Conservation (phyloP, 805 yeast species). For the Wickerhamomyces xylosicus region DNA sequence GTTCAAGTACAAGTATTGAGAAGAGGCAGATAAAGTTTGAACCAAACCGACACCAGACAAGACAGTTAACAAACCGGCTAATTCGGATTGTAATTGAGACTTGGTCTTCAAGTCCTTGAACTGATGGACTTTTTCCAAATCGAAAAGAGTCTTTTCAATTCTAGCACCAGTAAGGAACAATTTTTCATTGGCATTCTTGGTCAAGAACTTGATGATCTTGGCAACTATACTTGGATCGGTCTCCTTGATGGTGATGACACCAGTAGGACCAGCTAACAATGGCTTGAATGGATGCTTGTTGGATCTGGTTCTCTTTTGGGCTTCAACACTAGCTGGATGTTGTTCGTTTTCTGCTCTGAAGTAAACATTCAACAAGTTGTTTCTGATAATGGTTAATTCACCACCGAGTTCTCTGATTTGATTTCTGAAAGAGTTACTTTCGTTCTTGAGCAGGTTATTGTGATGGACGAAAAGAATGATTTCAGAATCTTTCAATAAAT, state of each 20-base stretch:
- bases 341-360: conserved; percentile 55
- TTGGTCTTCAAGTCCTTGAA: conserved; percentile 70
- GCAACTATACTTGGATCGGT: conserved; percentile 64
- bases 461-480: conserved; percentile 77
- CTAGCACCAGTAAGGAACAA: conserved; percentile 80
- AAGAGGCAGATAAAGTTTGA: conserved; percentile 63
- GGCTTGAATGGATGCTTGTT: conserved; percentile 58
- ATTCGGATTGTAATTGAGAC: conserved; percentile 66
- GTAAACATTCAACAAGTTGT: conserved; percentile 63
- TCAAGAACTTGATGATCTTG: conserved; percentile 49
- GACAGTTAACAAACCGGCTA: conserved; percentile 74
- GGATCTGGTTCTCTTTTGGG: conserved; percentile 30
- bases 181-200: conserved; percentile 50
- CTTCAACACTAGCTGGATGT: conserved; percentile 65
- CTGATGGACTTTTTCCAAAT: conserved; percentile 38
- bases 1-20: conserved; percentile 62
- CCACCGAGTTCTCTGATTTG: conserved; percentile 62
- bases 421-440: conserved; percentile 51
- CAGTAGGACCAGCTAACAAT: conserved; percentile 78
- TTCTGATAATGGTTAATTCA: conserved; percentile 55
- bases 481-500: conserved; percentile 55
- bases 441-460: conserved; percentile 65
- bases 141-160: conserved; percentile 50
- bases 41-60: conserved; percentile 88
- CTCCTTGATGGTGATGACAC: conserved; percentile 56